Base-by-base conservation (phyloP, 768 basidiomycete genomes). In the Ramaria sp. region DNA sequence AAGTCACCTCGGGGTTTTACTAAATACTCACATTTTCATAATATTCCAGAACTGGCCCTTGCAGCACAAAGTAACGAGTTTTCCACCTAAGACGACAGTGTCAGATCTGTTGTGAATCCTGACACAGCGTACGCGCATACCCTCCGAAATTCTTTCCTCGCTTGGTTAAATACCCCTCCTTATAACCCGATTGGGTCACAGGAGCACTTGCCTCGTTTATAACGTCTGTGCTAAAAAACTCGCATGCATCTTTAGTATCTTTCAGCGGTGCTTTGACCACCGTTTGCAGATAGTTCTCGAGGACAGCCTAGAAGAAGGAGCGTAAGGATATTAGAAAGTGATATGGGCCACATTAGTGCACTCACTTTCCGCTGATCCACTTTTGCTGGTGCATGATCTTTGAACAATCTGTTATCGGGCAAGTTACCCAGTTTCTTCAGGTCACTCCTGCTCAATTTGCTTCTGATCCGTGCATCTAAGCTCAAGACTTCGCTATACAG, bases 81-180 rank as follows among this genome's bases (percentile, higher is more conserved):
- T 95, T 94, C 95, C 91, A 94, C 1, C 61, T 64, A 32, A 44
- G 32, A n/a, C 4, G 18, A 41, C 42, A 24, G 25, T 18, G 38
- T 25, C 28, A 53, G 30, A 7, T 53, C 51, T 32, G 27, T 6
- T 20, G 18, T 44, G 27, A 42, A 30, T 42, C 15, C 36, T 8
- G 36, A 41, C 44, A 20, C 16, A 20, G 42, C n/a, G 9, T 0
- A 45, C 18, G 5, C 52, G 57, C 66, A 60, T 62, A 71, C 50
- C 95, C 93, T 43, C 96, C 96, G 69, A 98, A 97, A 63, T 91
- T 96, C 73, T 97, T 92, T 20, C 94, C 94, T 56, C 92, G 78
- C 70, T 97, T 97, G 18, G 95, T 97, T 34, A 96, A 72, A 66
- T 95, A 95, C 15, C 94, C 95, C 67, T 95, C 90, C 68, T 95